Conservation (phyloP, 2,329 filamentous ascomycete genomes). For the Penicillium sumatraense region DNA sequence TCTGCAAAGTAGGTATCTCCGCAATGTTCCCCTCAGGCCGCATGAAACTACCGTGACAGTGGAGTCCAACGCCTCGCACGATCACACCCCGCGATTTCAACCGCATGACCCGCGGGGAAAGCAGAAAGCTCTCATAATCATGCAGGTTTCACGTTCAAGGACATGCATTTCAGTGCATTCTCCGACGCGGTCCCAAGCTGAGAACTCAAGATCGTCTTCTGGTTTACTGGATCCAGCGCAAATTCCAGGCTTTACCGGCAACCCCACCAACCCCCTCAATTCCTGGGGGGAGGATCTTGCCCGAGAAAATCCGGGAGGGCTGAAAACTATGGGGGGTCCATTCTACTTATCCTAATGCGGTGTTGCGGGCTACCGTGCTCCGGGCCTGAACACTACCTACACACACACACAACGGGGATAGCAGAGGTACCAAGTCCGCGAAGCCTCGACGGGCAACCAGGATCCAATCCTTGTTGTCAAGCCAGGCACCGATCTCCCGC, state of each 20-base stretch:
- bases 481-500: constrained; percentile 24
- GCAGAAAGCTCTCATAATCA: background rate
- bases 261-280: constrained; percentile 18
- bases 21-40: background rate
- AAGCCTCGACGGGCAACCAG: background rate
- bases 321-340: background rate
- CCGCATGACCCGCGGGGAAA: constrained; percentile 3
- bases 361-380: background rate
- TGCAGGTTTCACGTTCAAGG: background rate
- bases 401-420: background rate
- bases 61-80: background rate
- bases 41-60: background rate
- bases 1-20: background rate
- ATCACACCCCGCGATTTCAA: constrained; percentile 3
- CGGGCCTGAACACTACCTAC: too few relatives aligned
- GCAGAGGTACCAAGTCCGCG: background rate
- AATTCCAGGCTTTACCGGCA: constrained; percentile 11
- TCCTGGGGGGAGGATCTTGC: constrained; percentile 6
- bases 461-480: too few relatives aligned
- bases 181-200: background rate
- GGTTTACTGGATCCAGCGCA: constrained; percentile 14
- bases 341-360: background rate
- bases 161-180: background rate
- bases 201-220: constrained; percentile 11
- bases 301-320: constrained; percentile 13